These are phyloP conservation scores for Aspergillus novofumigatus DNA, from an alignment of 2,329 filamentous ascomycete species.

Conservation along the genomic window DNA sequence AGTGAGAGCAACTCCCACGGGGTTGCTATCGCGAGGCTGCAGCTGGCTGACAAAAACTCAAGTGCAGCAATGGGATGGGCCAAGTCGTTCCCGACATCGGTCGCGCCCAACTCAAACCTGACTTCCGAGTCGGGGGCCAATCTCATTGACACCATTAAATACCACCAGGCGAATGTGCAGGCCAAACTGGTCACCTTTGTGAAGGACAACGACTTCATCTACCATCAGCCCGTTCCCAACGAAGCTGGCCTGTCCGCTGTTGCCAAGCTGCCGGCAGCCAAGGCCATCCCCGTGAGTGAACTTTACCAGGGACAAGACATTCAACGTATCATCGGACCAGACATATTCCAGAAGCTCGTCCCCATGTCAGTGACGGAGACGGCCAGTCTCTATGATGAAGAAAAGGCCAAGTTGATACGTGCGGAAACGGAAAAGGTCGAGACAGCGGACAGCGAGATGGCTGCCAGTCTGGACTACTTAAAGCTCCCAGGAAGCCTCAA, in stretches of 20 bases:
- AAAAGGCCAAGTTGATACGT: conserved; percentile 91
- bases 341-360: conserved; percentile 95
- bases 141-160: conserved; percentile 76
- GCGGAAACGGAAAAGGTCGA: conserved; percentile 93
- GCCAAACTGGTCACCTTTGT: conserved; percentile 70
- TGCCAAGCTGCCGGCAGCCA: conserved; percentile 87
- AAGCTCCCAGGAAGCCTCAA: conserved; percentile 85
- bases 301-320: conserved; percentile 97
- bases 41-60: conserved; percentile 71
- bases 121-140: conserved; percentile 70
- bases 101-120: conserved; percentile 78
- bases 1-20: conserved; percentile 86
- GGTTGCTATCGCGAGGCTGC: conserved; percentile 74
- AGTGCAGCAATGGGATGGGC: conserved; percentile 75
- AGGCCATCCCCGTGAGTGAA: conserved; percentile 94
- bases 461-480: conserved; percentile 87
- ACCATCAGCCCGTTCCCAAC: conserved; percentile 85
- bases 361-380: conserved; percentile 95
- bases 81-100: conserved; percentile 72
- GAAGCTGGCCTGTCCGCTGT: conserved; percentile 79
- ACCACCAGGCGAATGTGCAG: conserved; percentile 75
- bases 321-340: conserved; percentile 90
- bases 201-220: conserved; percentile 98
- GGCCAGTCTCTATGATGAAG: conserved; percentile 94
- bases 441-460: conserved; percentile 91